Base-by-base conservation (phyloP, 495 filamentous ascomycete genomes). In the Oidiodendron maius region DNA sequence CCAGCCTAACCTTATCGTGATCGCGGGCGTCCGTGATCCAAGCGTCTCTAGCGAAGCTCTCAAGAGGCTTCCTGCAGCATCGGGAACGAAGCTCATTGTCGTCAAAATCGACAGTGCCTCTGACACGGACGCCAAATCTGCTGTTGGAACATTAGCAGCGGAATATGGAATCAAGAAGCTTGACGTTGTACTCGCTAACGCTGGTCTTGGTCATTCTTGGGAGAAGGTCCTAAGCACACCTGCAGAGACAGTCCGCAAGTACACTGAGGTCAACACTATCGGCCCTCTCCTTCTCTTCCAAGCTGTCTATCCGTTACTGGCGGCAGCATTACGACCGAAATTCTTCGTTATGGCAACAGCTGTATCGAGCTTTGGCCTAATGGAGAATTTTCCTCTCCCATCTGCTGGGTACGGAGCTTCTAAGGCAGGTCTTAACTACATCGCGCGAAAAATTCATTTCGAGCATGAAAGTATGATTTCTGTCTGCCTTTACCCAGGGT, bases 141-240 rank as follows among this genome's bases (percentile, higher is more conserved):
- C 68, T 2, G 40, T 63, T 26, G 50, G 54, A 5, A 55, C 70
- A 3, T 26, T 50, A 13, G 22, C 48, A 9, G 53, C 68, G 22
- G 30, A 34, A 10, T 23, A 55, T 22, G 62, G 55, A 11, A 63
- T 78, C 53, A 47, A 43, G 5, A 34, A 55, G 16, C 47, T 81
- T 21, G 71, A 79, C 56, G 59, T 73, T n/a, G 63, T 78, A 4
- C 64, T 81, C 25, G 71, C 75, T 42, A 78, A 78, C 48, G 72
- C 75, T 1, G 74, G 67, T 5, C 57, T 69, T 6, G 50, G 52
- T 35, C 15, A 56, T 2, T 18, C 41, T 21, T 62, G 26, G 37
- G 50, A 52, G 2, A 45, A 52, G 22, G 43, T 61, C 17, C 39
- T 45, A 4, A 44, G 59, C 2, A 61, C 60, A 2, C 56, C 44